Evolutionary conservation across 1,284 basidiomycete genomes (phyloP), one percentile per base, ranked within the genome.

Genomic region (Leccinum fuscescens): DNA sequence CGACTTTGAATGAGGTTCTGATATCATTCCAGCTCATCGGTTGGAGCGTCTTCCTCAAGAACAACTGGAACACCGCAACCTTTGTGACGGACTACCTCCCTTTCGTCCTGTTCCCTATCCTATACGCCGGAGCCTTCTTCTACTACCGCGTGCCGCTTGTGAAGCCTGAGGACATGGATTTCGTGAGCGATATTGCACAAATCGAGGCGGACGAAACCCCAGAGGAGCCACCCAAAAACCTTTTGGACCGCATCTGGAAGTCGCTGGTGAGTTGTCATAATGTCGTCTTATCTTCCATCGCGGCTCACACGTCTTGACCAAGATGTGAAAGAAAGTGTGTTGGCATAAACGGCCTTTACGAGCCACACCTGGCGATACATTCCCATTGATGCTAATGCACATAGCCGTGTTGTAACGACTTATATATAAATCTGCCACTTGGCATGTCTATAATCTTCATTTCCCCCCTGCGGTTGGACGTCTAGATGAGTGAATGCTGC

Each of bases 141-240:
- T 80, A 76, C 67, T 83, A 83, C 70, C 80, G 78, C 66, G 72
- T 77, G 27, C 76, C 81, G 11, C 72, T 78, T 15, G 75, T 86
- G 39, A 76, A 70, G 51, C 67, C 84, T 9, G 69, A 79, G 24
- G 83, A 93, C 33, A 92, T 96, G 85, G 93, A 96, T 76, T 93
- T 96, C 68, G 74, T 86, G 56, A 79, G 81, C 8, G 83, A 87
- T 59, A 77, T 91, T 57, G 86, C 83, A 48, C 86, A 92, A 73
- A 88, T 93, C 54, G 86, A 90, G 67, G 87, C 86, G 1, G 85
- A 84, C 3, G 84, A 82, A 78, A 82, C 82, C 64, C 87, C 91
- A 58, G 91, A 93, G 42, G 82, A 82, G 7, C 84, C 86, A 15
- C 88, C 90, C 15, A 85, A 70, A 68, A 93, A 90, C 70, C 80